phyloP scores from a whole-genome alignment of 2,329 filamentous ascomycete species.

The Alternaria ventricosa region DNA sequence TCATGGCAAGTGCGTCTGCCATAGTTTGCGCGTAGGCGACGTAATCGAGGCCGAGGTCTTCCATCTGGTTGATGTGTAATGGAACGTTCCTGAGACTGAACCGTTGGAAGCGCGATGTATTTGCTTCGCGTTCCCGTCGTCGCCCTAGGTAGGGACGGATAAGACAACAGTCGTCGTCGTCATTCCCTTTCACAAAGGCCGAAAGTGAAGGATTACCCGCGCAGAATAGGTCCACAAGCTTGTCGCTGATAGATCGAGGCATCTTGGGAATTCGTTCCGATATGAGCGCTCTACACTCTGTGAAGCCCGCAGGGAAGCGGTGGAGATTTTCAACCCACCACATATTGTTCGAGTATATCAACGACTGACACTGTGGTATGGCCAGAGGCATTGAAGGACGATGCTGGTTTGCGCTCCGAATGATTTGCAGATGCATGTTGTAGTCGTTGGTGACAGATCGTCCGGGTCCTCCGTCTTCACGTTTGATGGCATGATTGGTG shows the following conservation, averaged over 20 bases:
- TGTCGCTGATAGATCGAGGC: slow-evolving; percentile 15
- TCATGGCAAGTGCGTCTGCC: slow-evolving; percentile 58
- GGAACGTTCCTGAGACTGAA: slow-evolving; percentile 55
- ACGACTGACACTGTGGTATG: slow-evolving; percentile 19
- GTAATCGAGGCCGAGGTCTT: slow-evolving; percentile 48
- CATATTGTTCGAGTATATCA: slow-evolving; percentile 12
- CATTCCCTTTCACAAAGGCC: slow-evolving; percentile 20
- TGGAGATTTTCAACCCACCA: slow-evolving; percentile 10
- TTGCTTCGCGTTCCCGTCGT: slow-evolving; percentile 5
- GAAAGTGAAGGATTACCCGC: slow-evolving; percentile 4
- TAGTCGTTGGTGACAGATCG: slow-evolving; percentile 26
- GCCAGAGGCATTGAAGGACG: slow-evolving; percentile 8
- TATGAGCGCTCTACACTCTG: slow-evolving; percentile 14
- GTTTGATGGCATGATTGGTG: slow-evolving; percentile 14
- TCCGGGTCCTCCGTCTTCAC: slow-evolving; percentile 25
- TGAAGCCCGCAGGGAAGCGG: slow-evolving; percentile 17
- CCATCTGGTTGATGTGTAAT: slow-evolving; percentile 59
- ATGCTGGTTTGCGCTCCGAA: slow-evolving; percentile 7
- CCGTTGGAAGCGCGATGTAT: slow-evolving; percentile 21
- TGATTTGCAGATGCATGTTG: slow-evolving; percentile 18
- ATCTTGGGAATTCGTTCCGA: slow-evolving; percentile 18
- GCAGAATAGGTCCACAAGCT: slow-evolving; percentile 22
- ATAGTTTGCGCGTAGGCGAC: slow-evolving; percentile 53
- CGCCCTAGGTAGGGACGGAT: slow-evolving; percentile 59
- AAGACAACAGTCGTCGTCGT: slow-evolving; percentile 54